Evolutionary conservation across 164 flowering plant species (phyloP).

Genomic region (Brasenia schreberi): DNA sequence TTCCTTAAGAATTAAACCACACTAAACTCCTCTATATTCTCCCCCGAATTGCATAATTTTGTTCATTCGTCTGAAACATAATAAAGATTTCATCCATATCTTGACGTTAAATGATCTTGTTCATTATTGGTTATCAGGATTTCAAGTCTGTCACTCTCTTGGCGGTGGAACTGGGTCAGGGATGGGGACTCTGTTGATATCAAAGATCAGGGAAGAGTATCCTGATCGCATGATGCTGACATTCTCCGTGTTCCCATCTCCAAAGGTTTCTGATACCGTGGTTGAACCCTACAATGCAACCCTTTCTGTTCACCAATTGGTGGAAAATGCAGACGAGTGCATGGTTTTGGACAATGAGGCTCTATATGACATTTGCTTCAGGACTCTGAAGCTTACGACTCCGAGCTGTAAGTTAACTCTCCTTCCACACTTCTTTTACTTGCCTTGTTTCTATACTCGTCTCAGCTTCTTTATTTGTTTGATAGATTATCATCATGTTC

Average conservation of each 20-base stretch:
- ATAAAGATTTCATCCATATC: too few species aligned
- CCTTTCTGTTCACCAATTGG: constrained; percentile 62
- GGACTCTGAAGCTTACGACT: constrained; percentile 36
- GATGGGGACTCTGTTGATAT: too few species aligned
- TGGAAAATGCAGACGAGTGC: constrained; percentile 14
- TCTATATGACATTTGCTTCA: constrained; percentile 20
- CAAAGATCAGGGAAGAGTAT: too few species aligned
- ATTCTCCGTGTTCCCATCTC: constrained; percentile 52
- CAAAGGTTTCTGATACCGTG: constrained; percentile 22
- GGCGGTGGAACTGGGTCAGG: constrained; percentile 62
- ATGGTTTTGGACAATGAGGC: constrained; percentile 66
- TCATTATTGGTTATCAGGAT: constrained; percentile 21
- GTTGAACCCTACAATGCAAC: constrained; percentile 73
- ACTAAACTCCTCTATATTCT: too few species aligned
- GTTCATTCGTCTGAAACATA: too few species aligned
- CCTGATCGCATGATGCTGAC: constrained; percentile 49
- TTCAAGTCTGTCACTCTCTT: constrained; percentile 61
- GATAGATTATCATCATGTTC: too few species aligned
- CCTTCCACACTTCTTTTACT: neutral
- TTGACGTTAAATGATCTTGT: neutral
- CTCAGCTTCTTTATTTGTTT: neutral
- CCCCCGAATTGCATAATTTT: too few species aligned
- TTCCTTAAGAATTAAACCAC: too few species aligned
- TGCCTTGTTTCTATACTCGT: neutral
- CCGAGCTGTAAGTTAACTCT: constrained; percentile 44